Conservation (phyloP, 768 basidiomycete genomes). For the Myochromella boudieri region DNA sequence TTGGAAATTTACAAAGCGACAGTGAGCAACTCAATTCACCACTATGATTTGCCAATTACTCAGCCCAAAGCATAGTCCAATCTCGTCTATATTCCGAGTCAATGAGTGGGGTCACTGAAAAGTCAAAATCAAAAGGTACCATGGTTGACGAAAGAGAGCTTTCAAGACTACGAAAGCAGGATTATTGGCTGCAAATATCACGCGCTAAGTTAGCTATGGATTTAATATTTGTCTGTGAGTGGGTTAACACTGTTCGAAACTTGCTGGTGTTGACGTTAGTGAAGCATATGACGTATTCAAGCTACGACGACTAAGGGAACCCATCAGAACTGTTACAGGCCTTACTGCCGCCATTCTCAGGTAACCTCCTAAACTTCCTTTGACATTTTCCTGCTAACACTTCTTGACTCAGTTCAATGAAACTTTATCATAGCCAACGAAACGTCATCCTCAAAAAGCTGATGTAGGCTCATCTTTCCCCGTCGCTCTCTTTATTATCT, state of each 20-base stretch:
- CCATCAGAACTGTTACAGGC: constrained; percentile 66
- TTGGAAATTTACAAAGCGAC: constrained; percentile 60
- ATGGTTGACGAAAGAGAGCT: constrained; percentile 74
- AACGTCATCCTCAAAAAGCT: constrained; percentile 56
- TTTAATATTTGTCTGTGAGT: constrained; percentile 81
- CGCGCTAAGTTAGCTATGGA: constrained; percentile 79
- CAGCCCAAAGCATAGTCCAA: constrained; percentile 55
- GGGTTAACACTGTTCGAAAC: constrained; percentile 5
- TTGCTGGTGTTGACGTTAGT: constrained; percentile 7
- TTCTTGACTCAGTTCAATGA: constrained; percentile 52
- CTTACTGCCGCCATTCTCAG: constrained; percentile 72
- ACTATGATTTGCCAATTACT: constrained; percentile 1
- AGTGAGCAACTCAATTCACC: constrained; percentile 36
- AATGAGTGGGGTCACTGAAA: constrained; percentile 66
- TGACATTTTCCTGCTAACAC: constrained; percentile 11
- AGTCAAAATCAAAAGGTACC: constrained; percentile 57
- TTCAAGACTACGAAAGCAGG: constrained; percentile 62
- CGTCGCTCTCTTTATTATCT: background rate
- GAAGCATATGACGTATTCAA: constrained; percentile 81
- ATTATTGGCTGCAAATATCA: constrained; percentile 73
- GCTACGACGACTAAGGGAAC: constrained; percentile 57
- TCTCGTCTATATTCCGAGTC: constrained; percentile 73
- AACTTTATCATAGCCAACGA: constrained; percentile 74
- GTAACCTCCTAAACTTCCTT: constrained; percentile 34
- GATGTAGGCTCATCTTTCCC: constrained; percentile 14